Percentiles rank a stretch among this genome's conserved stretches.
Evolutionary conservation across 176 grass and related monocot genomes (phyloP).

Genomic region (Canna indica): DNA sequence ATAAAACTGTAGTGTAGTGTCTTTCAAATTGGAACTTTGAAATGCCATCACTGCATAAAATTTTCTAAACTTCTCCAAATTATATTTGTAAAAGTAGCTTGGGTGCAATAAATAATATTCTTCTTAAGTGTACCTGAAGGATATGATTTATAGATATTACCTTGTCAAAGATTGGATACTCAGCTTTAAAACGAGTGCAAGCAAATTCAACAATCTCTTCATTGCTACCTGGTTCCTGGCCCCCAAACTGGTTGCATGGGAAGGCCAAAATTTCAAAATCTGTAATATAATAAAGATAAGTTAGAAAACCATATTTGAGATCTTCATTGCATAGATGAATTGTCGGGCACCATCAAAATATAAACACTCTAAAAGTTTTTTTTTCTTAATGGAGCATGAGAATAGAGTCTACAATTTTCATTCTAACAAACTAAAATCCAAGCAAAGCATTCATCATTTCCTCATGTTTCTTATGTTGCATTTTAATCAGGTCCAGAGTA

Average conservation of each 20-base stretch:
- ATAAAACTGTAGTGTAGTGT: neutral
- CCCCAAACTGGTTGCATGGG: slow-evolving; percentile 81
- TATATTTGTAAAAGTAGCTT: neutral
- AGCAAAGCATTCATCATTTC: too few relatives aligned
- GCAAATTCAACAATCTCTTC: slow-evolving; percentile 80
- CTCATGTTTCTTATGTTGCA: too few relatives aligned
- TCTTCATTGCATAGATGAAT: too few relatives aligned
- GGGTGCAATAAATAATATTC: neutral
- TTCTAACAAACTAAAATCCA: too few relatives aligned
- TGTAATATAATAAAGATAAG: slow-evolving; percentile 1
- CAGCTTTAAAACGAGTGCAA: slow-evolving; percentile 88
- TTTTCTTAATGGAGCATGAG: too few relatives aligned
- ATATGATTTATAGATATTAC: slow-evolving; percentile 19
- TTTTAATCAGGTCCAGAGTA: too few relatives aligned
- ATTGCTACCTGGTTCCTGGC: slow-evolving; percentile 72
- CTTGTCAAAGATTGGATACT: slow-evolving; percentile 96
- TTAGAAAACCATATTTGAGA: neutral
- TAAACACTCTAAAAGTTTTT: too few relatives aligned
- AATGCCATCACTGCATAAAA: too few relatives aligned
- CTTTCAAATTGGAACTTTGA: too few relatives aligned
- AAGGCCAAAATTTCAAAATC: slow-evolving; percentile 78
- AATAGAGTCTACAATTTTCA: too few relatives aligned
- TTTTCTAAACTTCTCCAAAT: neutral
- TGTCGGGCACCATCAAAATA: too few relatives aligned
- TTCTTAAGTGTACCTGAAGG: neutral